Evolutionary conservation across 1,284 basidiomycete genomes (phyloP).

Genomic region (Malassezia globosa): DNA sequence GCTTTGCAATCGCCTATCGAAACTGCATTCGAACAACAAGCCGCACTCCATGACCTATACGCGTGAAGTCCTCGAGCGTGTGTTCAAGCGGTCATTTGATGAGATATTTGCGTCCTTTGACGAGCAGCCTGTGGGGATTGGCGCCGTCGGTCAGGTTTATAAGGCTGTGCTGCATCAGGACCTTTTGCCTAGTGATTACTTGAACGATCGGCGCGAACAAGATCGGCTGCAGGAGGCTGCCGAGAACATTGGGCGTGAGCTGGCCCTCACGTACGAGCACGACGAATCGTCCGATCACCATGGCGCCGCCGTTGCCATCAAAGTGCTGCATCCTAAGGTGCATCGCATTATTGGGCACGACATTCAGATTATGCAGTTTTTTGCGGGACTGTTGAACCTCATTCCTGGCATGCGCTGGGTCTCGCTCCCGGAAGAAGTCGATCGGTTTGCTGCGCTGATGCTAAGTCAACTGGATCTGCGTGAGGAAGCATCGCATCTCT

Average conservation of each 20-base stretch:
- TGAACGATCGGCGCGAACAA: conserved; percentile 23
- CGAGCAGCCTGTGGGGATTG: conserved; percentile 79
- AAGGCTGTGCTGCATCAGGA: conserved; percentile 68
- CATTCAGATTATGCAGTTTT: conserved; percentile 86
- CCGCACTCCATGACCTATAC: conserved; percentile 76
- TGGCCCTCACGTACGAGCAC: conserved; percentile 35
- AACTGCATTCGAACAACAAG: conserved; percentile 76
- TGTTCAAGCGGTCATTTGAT: conserved; percentile 62
- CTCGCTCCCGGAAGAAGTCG: conserved; percentile 86
- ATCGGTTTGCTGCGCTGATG: conserved; percentile 96
- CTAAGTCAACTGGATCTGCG: conserved; percentile 81
- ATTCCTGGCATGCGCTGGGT: conserved; percentile 94
- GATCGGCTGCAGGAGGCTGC: conserved; percentile 23
- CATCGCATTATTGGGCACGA: conserved; percentile 72
- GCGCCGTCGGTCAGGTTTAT: conserved; percentile 93
- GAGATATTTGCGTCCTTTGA: conserved; percentile 88
- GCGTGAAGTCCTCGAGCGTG: conserved; percentile 66
- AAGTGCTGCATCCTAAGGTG: conserved; percentile 73
- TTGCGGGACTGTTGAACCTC: conserved; percentile 65
- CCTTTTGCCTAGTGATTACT: conserved; percentile 58
- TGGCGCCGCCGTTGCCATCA: conserved; percentile 68
- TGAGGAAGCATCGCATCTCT: conserved; percentile 77
- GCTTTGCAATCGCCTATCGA: conserved; percentile 76
- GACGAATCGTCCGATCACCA: conserved; percentile 19
- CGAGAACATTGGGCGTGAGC: conserved; percentile 12